phyloP scores from a whole-genome alignment of 2,329 filamentous ascomycete genomes.

The Acarospora socialis region DNA sequence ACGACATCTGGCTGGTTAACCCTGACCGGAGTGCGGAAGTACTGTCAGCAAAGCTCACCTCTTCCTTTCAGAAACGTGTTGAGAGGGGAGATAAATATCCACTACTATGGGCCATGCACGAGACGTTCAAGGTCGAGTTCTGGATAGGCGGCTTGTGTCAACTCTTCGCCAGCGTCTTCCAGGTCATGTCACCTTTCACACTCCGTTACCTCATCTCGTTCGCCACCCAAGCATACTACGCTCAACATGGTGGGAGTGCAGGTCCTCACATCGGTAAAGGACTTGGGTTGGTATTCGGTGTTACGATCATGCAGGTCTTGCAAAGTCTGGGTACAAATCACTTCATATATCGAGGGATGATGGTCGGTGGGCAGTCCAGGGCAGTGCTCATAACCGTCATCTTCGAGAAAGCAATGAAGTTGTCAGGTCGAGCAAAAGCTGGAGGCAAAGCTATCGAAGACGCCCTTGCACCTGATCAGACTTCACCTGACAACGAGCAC shows the following conservation, averaged over 20 bases:
- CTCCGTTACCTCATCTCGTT: constrained; percentile 79
- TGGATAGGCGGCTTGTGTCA: constrained; percentile 69
- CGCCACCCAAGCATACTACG: constrained; percentile 62
- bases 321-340: constrained; percentile 76
- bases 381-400: constrained; percentile 73
- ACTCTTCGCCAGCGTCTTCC: constrained; percentile 53
- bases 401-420: constrained; percentile 82
- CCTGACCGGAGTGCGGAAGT: constrained; percentile 59
- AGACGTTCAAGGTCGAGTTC: constrained; percentile 76
- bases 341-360: constrained; percentile 85
- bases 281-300: constrained; percentile 68
- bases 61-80: constrained; percentile 54
- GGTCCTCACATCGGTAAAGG: constrained; percentile 59
- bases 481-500: no score
- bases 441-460: constrained; percentile 47
- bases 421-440: constrained; percentile 77
- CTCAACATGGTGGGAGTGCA: constrained; percentile 36
- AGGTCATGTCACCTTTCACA: constrained; percentile 73
- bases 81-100: constrained; percentile 57
- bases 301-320: constrained; percentile 70
- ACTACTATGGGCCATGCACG: constrained; percentile 66
- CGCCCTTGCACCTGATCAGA: no score
- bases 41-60: constrained; percentile 51
- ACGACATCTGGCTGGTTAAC: constrained; percentile 83
- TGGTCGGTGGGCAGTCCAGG: constrained; percentile 71